Conservation (phyloP, 1,139 yeast genomes). For the Debaryomyces singareniensis region DNA sequence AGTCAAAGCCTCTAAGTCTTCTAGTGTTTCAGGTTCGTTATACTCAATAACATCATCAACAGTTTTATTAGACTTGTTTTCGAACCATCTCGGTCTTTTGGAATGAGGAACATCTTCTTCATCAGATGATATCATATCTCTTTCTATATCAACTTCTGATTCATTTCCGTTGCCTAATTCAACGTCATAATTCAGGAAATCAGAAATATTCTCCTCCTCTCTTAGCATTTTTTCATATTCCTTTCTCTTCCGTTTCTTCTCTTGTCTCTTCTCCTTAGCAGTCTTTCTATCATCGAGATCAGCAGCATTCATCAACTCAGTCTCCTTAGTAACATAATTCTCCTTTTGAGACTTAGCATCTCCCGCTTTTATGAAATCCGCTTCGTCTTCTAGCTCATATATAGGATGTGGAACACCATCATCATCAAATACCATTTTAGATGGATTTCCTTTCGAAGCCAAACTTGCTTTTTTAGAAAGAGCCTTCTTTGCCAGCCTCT, state of each 20-base stretch:
- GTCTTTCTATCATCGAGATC: slow-evolving; percentile 74
- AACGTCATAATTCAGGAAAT: no score
- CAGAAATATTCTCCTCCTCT: slow-evolving; percentile 35
- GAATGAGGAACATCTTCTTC: slow-evolving; percentile 39
- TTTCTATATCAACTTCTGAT: slow-evolving; percentile 36
- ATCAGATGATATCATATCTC: slow-evolving; percentile 35
- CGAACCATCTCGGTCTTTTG: slow-evolving; percentile 62
- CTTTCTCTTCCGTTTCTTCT: slow-evolving; percentile 83
- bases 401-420: slow-evolving; percentile 89
- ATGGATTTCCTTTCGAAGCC: slow-evolving; percentile 60
- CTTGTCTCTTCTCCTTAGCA: slow-evolving; percentile 80
- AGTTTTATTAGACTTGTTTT: slow-evolving; percentile 13
- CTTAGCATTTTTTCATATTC: slow-evolving; percentile 57
- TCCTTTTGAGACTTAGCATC: slow-evolving; percentile 64
- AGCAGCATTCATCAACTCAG: slow-evolving; percentile 58
- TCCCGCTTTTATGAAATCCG: slow-evolving; percentile 74
- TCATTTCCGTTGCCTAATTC: slow-evolving; percentile 20
- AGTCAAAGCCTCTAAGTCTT: slow-evolving; percentile 89
- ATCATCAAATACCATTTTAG: slow-evolving; percentile 83
- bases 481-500: slow-evolving; percentile 83
- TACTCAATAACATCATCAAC: slow-evolving; percentile 63
- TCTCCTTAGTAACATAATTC: slow-evolving; percentile 60
- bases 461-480: slow-evolving; percentile 77
- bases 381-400: slow-evolving; percentile 87
- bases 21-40: slow-evolving; percentile 85